phyloP scores from a whole-genome alignment of 2,329 filamentous ascomycete species.

The Gaeumannomyces tritici region DNA sequence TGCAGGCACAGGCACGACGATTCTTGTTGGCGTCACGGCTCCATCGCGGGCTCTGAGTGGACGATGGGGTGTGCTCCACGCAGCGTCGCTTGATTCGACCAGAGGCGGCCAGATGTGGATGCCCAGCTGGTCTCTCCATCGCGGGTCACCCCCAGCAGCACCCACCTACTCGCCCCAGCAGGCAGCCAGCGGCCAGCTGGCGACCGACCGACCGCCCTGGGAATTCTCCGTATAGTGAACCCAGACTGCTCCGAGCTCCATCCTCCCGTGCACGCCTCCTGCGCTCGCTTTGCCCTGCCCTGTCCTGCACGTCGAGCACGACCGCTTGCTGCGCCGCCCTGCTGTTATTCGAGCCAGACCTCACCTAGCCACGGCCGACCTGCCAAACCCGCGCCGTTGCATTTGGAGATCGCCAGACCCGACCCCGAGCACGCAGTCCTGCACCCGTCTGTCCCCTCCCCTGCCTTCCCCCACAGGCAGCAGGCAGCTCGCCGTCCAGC shows the following conservation, averaged over 20 bases:
- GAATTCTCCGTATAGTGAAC: background rate
- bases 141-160: background rate
- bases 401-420: background rate
- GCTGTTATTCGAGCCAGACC: no score
- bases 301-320: no score
- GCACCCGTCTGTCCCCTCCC: background rate
- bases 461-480: no score
- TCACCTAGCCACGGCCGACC: no score
- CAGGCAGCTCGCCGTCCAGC: background rate
- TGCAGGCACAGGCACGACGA: background rate
- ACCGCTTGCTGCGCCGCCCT: no score
- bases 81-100: background rate
- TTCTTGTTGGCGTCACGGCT: background rate
- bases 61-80: conserved; percentile 1
- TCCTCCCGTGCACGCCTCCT: background rate
- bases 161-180: background rate
- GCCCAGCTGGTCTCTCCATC: background rate
- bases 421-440: no score
- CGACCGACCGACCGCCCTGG: background rate
- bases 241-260: background rate
- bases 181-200: background rate
- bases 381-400: no score
- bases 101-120: background rate
- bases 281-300: no score
- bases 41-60: conserved; percentile 1